Base-by-base conservation (phyloP, 192 early-diverging fungal genomes). In the Coemansia sp. region DNA sequence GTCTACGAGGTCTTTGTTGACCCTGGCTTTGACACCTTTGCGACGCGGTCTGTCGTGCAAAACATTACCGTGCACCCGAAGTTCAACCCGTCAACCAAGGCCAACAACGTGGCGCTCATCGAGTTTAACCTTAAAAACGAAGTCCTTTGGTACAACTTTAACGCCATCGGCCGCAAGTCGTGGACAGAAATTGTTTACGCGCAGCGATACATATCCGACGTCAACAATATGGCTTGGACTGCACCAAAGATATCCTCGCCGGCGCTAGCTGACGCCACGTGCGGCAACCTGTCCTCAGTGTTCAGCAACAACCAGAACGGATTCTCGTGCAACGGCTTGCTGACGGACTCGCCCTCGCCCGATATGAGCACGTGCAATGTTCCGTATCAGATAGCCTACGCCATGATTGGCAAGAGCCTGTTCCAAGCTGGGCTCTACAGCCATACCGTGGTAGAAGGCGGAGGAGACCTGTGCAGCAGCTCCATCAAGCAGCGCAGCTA, bases 41-140 rank as follows among this genome's bases (percentile, higher is more conserved):
- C 60, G 1, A 51, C 12, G 9, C 27, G 42, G 9, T 41, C 59
- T 64, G 38, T 22, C 0, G 65, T 69, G n/a, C 43, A 35, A 4
- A 41, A 63, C 11, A 60, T 77, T 2, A 56, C 64, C 4, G 74
- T 77, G 40, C 74, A 77, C 40, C 74, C 74, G 1, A 25, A 35
- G 6, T 77, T 62, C 39, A 24, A 65, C 57, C 22, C 63, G 6
- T 25, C 31, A 6, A 67, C 64, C 2, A 67, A 64, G 64, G 68
- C 74, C 41, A 77, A 77, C 65, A 77, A 77, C 20, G 53, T 77
- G 25, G 74, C 74, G 1, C 20, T 71, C 22, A 17, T 77, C 4
- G 49, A 67, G 46, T 77, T 62, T 19, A 70, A 70, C 59, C 41
- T 35, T 6, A 47, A 40, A 1, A 64, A 12, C 56, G 19, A 40